Percentiles rank a stretch among this genome's conserved stretches.
Evolutionary conservation across 768 basidiomycete genomes (phyloP).

Genomic region (Lactarius hengduanensis): DNA sequence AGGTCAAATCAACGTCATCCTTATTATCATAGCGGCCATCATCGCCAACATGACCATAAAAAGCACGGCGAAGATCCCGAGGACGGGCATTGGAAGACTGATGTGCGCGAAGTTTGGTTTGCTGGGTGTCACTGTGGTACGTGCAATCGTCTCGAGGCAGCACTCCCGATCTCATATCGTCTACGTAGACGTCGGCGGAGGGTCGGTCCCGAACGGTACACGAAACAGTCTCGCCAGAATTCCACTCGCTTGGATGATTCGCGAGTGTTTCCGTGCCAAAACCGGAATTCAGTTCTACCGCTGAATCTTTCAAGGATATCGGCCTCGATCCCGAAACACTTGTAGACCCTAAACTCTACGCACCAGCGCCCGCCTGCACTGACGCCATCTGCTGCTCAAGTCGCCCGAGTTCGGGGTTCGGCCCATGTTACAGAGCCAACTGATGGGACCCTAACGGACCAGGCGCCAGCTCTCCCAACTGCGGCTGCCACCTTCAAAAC

Average conservation of each 20-base stretch:
- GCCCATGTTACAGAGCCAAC: conserved; percentile 14
- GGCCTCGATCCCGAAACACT: conserved; percentile 35
- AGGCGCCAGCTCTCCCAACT: conserved; percentile 20
- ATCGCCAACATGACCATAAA: conserved; percentile 33
- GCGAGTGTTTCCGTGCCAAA: conserved; percentile 50
- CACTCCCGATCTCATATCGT: conserved; percentile 4
- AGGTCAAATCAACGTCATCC: conserved; percentile 33
- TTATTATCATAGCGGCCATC: conserved; percentile 13
- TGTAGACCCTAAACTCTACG: conserved; percentile 27
- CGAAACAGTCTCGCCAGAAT: conserved; percentile 66
- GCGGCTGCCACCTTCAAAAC: conserved; percentile 34
- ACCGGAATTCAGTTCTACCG: conserved; percentile 42
- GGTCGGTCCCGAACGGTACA: conserved; percentile 56
- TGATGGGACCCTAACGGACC: conserved; percentile 27
- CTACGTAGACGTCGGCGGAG: conserved; percentile 68
- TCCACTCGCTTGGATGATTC: conserved; percentile 55
- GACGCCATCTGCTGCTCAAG: not conserved
- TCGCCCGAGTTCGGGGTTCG: not conserved
- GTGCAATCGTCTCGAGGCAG: conserved; percentile 24
- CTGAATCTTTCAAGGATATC: conserved; percentile 34
- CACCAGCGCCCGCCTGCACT: conserved; percentile 27
- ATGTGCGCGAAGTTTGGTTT: conserved; percentile 82
- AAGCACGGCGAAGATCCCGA: conserved; percentile 40
- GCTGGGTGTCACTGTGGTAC: conserved; percentile 69
- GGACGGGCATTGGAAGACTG: conserved; percentile 41